Evolutionary conservation across 192 early-diverging fungal genomes (phyloP).

Genomic region (Blastocladiella britannica): DNA sequence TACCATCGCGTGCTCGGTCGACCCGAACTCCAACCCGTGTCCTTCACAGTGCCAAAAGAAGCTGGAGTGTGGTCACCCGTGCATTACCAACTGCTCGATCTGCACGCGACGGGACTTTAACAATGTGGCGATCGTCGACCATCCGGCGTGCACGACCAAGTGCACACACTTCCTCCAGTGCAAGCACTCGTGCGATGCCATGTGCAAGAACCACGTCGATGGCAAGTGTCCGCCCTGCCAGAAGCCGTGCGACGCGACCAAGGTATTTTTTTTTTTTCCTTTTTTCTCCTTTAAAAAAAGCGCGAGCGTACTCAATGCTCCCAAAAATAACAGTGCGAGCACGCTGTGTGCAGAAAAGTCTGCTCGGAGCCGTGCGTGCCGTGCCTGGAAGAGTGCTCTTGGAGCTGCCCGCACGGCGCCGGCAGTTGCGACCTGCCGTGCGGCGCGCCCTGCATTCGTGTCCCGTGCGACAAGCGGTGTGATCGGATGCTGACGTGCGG

Average conservation of each 20-base stretch:
- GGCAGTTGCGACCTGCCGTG: slow-evolving; percentile 12
- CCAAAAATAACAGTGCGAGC: too few relatives aligned
- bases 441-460: slow-evolving; percentile 16
- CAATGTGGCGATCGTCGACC: neutral
- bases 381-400: slow-evolving; percentile 11
- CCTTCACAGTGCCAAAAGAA: neutral
- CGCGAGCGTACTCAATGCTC: too few relatives aligned
- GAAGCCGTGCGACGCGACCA: slow-evolving; percentile 4
- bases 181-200: neutral
- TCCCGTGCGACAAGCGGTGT: slow-evolving; percentile 10
- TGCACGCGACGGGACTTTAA: neutral
- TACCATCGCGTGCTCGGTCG: slow-evolving; percentile 8
- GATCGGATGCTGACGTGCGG: slow-evolving; percentile 15
- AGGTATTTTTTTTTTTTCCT: too few relatives aligned
- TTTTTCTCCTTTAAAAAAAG: too few relatives aligned
- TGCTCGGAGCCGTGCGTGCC: slow-evolving; percentile 12
- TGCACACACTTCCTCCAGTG: neutral
- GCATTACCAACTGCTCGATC: slow-evolving; percentile 4
- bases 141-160: neutral
- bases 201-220: neutral
- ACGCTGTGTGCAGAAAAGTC: slow-evolving; percentile 6
- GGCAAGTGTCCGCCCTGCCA: slow-evolving; percentile 14
- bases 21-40: neutral
- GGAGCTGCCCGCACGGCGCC: slow-evolving; percentile 9
- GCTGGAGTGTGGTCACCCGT: slow-evolving; percentile 12